Conservation (phyloP, 169 alveolate genomes). For the Plasmodium malariae region DNA sequence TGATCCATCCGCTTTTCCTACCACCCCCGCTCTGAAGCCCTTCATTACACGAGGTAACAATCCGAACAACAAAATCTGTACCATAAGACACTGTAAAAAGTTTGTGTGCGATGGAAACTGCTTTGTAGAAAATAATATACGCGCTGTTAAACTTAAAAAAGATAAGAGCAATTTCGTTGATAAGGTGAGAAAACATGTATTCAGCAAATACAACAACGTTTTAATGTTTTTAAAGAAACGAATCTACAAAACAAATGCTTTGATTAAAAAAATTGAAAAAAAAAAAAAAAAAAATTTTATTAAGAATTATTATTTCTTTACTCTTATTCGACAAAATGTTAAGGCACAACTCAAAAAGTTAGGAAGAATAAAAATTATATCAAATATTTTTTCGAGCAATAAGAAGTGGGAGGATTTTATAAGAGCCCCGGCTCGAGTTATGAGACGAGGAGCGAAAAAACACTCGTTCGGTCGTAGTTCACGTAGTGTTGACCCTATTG, state of each 20-base stretch:
- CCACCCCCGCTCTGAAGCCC: too few relatives aligned
- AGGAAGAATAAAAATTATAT: background rate
- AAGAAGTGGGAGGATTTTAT: too few relatives aligned
- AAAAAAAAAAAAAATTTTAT: too few relatives aligned
- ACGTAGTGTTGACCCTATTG: too few relatives aligned
- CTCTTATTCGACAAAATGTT: background rate
- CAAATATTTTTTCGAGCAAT: too few relatives aligned
- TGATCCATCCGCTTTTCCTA: too few relatives aligned
- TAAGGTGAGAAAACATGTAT: slow-evolving; percentile 12
- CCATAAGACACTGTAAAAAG: slow-evolving; percentile 8
- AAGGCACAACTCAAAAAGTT: background rate
- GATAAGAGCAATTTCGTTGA: background rate
- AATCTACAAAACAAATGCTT: background rate
- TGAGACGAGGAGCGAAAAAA: too few relatives aligned
- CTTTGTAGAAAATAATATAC: background rate
- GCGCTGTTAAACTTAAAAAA: slow-evolving; percentile 3
- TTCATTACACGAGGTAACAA: too few relatives aligned
- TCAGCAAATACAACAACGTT: slow-evolving; percentile 5
- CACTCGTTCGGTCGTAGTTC: too few relatives aligned
- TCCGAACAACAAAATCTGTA: background rate
- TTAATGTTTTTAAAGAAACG: slow-evolving; percentile 21
- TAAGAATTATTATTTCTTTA: background rate
- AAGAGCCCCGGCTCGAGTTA: too few relatives aligned
- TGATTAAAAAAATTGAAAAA: slow-evolving; percentile 15
- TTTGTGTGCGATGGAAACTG: slow-evolving; percentile 11